Evolutionary conservation across 495 filamentous ascomycete species (phyloP), one percentile per base, ranked within the genome.

Genomic region (Cladorrhinum samala): DNA sequence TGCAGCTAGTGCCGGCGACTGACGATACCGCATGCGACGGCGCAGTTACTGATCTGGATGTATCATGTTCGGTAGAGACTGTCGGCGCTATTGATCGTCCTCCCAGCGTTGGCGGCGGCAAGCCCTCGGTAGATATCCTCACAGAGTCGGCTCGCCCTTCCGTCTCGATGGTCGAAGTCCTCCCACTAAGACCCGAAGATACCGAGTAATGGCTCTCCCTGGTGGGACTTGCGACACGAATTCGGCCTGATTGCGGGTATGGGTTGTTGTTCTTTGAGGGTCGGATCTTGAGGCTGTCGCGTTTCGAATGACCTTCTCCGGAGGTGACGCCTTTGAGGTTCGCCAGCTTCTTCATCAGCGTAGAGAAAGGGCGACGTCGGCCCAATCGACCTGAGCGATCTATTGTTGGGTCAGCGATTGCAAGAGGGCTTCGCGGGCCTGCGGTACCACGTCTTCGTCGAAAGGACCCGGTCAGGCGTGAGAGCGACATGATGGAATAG

Each of bases 291-390:
- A 66, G 51, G 54, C 54, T 53, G 65, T 84, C 85, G 25, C 67
- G 69, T 58, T 52, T 71, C 51, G 61, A 63, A 55, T 59, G 51
- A 23, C 64, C 65, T 17, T 72, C 63, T 11, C 67, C 70, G 3
- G 79, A 74, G 56, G 65, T 75, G 8, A 77, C 78, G 54, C 68
- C 77, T 68, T 92, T 96, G 56, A 96, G 79, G 64, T 83, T 93
- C 25, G 90, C 84, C 23, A 98, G 80, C 55, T 91, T 90, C 77
- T 92, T 96, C 83, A 98, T 88, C 86, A 91, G 91, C 40, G 81
- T 85, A 19, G 91, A 83, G 68, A 98, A 96, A 4, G 92, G 92
- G 46, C 86, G 84, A 47, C 90, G 86, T 49, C 89, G 86, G 39
- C 70, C 72, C 36, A 61, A 52, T 27, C 77, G 77, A 50, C 68